Percentiles rank a stretch among this genome's conserved stretches.
Conservation (phyloP, 2,329 filamentous ascomycete genomes). For the Akanthomyces lecanii region DNA sequence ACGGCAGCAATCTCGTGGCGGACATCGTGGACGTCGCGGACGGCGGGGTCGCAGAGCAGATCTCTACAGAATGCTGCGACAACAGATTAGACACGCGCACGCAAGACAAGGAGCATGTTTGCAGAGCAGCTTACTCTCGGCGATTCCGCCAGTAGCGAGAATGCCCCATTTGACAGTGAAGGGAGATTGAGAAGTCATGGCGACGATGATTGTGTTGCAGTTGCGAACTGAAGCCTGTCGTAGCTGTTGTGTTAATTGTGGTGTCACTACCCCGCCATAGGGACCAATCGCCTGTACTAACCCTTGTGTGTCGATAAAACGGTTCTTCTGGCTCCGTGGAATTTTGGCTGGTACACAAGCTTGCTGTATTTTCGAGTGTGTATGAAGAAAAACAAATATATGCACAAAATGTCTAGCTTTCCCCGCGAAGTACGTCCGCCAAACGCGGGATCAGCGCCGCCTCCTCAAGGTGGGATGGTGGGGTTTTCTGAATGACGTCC, state of each 20-base stretch:
- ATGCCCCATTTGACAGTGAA: conserved; percentile 56
- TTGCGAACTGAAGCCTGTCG: neutral
- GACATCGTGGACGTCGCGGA: conserved; percentile 66
- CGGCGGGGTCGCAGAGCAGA: conserved; percentile 67
- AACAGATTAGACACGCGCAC: neutral
- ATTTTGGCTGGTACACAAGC: neutral
- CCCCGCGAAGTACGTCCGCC: neutral
- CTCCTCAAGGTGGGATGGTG: neutral
- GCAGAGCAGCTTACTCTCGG: conserved; percentile 41
- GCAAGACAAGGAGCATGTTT: neutral
- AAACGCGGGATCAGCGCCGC: neutral
- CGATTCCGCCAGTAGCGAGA: conserved; percentile 57
- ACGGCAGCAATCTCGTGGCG: conserved; percentile 74
- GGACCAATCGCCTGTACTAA: neutral
- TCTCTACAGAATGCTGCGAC: conserved; percentile 65
- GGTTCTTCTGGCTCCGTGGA: neutral
- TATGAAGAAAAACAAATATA: neutral
- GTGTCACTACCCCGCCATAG: neutral
- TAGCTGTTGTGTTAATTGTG: neutral
- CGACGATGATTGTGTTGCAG: conserved; percentile 15
- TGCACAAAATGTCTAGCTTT: neutral
- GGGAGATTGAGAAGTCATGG: conserved; percentile 38
- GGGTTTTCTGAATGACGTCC: conserved; percentile 9
- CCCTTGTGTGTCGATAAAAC: neutral
- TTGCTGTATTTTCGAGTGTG: neutral